Conservation (phyloP, 1,139 yeast species). For the Blastobotrys raffinosifermentans region DNA sequence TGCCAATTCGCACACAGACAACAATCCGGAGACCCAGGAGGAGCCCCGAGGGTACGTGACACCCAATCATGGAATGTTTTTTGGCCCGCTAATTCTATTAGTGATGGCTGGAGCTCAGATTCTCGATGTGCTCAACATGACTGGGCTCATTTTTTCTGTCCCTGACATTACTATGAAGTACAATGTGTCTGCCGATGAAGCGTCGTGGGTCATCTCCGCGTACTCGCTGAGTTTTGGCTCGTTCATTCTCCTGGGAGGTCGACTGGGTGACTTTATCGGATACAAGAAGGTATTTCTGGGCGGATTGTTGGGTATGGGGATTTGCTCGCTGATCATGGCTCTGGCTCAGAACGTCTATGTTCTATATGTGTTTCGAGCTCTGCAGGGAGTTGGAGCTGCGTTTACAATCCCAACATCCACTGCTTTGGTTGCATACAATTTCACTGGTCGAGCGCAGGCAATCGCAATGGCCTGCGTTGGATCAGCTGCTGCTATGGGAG, state of each 20-base stretch:
- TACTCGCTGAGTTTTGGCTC: slow-evolving; percentile 37
- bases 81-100: slow-evolving; percentile 8
- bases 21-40: no score
- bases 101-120: slow-evolving; percentile 21
- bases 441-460: slow-evolving; percentile 27
- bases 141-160: slow-evolving; percentile 28
- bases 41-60: no score
- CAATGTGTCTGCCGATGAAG: slow-evolving; percentile 24
- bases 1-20: no score
- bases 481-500: slow-evolving; percentile 25
- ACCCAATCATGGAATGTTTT: no score
- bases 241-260: slow-evolving; percentile 36
- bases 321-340: slow-evolving; percentile 32
- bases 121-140: slow-evolving; percentile 25
- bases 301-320: slow-evolving; percentile 21
- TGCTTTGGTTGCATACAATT: slow-evolving; percentile 32
- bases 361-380: slow-evolving; percentile 31
- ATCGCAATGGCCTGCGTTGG: slow-evolving; percentile 25
- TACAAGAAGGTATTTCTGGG: slow-evolving; percentile 27
- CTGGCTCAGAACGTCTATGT: slow-evolving; percentile 28
- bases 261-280: slow-evolving; percentile 36
- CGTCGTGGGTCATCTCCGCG: slow-evolving; percentile 36
- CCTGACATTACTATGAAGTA: slow-evolving; percentile 25
- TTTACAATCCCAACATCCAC: slow-evolving; percentile 32
- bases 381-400: slow-evolving; percentile 37